Conservation (phyloP, 1,284 basidiomycete genomes). For the Pseudomicrostroma phylloplanum region DNA sequence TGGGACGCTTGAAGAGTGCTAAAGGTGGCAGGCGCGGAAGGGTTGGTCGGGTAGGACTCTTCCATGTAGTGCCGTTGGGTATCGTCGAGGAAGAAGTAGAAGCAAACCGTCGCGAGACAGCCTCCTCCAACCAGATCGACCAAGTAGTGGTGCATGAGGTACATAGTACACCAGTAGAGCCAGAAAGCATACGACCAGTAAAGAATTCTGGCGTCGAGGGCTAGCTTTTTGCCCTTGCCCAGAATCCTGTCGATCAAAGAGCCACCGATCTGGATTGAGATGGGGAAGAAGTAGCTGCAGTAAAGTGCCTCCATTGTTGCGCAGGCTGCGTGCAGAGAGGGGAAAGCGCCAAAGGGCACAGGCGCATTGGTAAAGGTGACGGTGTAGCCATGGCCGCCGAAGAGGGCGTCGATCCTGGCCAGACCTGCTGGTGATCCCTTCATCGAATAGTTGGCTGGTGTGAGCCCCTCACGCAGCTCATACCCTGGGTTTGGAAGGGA, state of each 20-base stretch:
- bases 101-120: slow-evolving; percentile 76
- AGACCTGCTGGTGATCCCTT: slow-evolving; percentile 83
- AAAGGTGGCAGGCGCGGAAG: slow-evolving; percentile 4
- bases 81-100: slow-evolving; percentile 58
- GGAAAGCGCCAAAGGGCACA: slow-evolving; percentile 93
- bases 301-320: slow-evolving; percentile 91
- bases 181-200: slow-evolving; percentile 81
- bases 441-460: slow-evolving; percentile 85
- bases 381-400: slow-evolving; percentile 73
- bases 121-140: slow-evolving; percentile 92
- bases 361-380: slow-evolving; percentile 80
- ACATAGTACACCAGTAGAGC: slow-evolving; percentile 96
- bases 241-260: background rate
- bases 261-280: slow-evolving; percentile 26
- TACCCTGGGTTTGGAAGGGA: slow-evolving; percentile 63
- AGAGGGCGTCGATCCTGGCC: slow-evolving; percentile 81
- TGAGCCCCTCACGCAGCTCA: slow-evolving; percentile 91
- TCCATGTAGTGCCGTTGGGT: slow-evolving; percentile 6
- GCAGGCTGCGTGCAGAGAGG: slow-evolving; percentile 81
- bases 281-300: slow-evolving; percentile 88
- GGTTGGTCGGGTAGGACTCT: slow-evolving; percentile 5
- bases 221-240: slow-evolving; percentile 13
- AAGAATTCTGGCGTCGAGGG: slow-evolving; percentile 53
- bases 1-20: background rate
- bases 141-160: slow-evolving; percentile 65